Evolutionary conservation across 768 basidiomycete genomes (phyloP).

Genomic region (Auriscalpium orientale): DNA sequence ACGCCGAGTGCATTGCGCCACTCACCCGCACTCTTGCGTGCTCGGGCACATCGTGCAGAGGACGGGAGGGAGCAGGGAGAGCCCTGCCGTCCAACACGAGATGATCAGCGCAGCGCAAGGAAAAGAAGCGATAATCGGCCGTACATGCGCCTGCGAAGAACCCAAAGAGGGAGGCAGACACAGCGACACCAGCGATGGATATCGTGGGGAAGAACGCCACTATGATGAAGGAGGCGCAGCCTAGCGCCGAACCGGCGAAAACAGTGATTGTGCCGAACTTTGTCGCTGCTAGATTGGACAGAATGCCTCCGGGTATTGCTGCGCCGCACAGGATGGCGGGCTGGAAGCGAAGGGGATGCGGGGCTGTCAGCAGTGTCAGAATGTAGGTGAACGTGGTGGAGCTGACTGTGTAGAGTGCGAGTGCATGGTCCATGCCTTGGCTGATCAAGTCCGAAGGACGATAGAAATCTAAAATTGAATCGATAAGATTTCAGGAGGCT

Average conservation of each 20-base stretch:
- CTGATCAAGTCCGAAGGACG: slow-evolving; percentile 16
- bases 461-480: slow-evolving; percentile 19
- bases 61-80: slow-evolving; percentile 10
- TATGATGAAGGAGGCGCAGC: too few relatives aligned
- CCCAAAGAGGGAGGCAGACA: too few relatives aligned
- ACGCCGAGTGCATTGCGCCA: too few relatives aligned
- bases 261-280: too few relatives aligned
- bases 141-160: too few relatives aligned
- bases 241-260: too few relatives aligned
- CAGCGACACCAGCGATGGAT: too few relatives aligned
- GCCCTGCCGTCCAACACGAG: slow-evolving; percentile 5
- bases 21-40: not conserved
- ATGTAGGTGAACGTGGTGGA: slow-evolving; percentile 9
- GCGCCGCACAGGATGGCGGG: slow-evolving; percentile 46
- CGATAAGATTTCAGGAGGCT: slow-evolving; percentile 6
- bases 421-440: slow-evolving; percentile 11
- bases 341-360: too few relatives aligned
- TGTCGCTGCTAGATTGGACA: too few relatives aligned
- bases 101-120: not conserved
- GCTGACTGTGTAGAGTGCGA: slow-evolving; percentile 19
- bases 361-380: too few relatives aligned
- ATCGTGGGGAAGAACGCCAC: too few relatives aligned
- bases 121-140: not conserved
- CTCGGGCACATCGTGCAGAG: not conserved
- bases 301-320: slow-evolving; percentile 49